Percentiles rank a stretch among this genome's conserved stretches.
Evolutionary conservation across 495 filamentous ascomycete species (phyloP).

Genomic region (Aspergillus homomorphus): DNA sequence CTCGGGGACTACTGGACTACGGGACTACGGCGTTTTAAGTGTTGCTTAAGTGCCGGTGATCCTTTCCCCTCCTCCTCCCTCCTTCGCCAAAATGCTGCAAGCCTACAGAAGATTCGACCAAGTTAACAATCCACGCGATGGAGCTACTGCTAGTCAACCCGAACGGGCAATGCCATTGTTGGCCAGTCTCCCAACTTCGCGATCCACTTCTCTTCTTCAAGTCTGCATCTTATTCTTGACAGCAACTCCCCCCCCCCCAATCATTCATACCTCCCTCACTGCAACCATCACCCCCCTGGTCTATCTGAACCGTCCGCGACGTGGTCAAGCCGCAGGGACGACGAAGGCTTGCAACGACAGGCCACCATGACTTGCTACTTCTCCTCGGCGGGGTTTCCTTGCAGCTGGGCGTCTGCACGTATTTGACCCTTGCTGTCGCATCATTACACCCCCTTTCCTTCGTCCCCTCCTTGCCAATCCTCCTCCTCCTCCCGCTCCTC

Average conservation of each 20-base stretch:
- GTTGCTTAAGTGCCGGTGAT: slow-evolving; percentile 18
- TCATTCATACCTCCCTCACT: neutral
- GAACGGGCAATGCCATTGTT: slow-evolving; percentile 15
- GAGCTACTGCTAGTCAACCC: neutral
- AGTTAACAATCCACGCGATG: slow-evolving; percentile 7
- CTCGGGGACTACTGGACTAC: slow-evolving; percentile 12
- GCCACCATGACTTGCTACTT: slow-evolving; percentile 17
- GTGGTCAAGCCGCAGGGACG: slow-evolving; percentile 12
- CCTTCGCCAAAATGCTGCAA: neutral
- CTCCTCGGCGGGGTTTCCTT: slow-evolving; percentile 20
- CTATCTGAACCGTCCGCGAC: neutral
- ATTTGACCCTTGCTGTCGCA: slow-evolving; percentile 20
- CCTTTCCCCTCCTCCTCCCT: slow-evolving; percentile 10
- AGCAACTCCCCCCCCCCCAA: neutral
- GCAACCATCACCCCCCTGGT: slow-evolving; percentile 1
- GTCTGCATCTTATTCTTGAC: slow-evolving; percentile 12
- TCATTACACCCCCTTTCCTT: slow-evolving; percentile 8
- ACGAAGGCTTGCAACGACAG: slow-evolving; percentile 14
- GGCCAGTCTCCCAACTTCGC: neutral
- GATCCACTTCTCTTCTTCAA: neutral
- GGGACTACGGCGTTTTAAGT: slow-evolving; percentile 7
- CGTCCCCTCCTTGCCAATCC: slow-evolving; percentile 23
- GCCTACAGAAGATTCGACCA: neutral
- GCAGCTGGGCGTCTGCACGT: slow-evolving; percentile 22
- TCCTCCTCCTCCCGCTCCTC: slow-evolving; percentile 21